Evolutionary conservation across 2,329 filamentous ascomycete genomes (phyloP).

Genomic region (Fusarium clavum): DNA sequence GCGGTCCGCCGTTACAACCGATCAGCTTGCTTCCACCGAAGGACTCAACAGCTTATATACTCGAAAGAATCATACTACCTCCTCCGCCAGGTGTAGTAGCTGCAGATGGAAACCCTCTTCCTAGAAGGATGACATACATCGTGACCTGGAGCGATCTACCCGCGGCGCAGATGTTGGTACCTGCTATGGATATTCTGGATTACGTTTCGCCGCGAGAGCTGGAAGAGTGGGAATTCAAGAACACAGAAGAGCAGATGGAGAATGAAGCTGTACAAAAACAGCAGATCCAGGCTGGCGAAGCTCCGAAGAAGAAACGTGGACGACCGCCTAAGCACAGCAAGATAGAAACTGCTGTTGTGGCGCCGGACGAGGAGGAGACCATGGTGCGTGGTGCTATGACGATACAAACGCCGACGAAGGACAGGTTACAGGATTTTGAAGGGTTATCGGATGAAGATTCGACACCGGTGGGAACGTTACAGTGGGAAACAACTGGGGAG

Average conservation of each 20-base stretch:
- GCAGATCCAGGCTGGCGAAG: conserved; percentile 40
- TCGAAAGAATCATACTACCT: conserved; percentile 63
- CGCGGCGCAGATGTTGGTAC: conserved; percentile 60
- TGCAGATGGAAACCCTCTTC: conserved; percentile 51
- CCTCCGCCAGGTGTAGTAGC: conserved; percentile 47
- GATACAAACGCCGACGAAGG: conserved; percentile 53
- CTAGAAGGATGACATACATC: conserved; percentile 63
- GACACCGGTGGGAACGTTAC: conserved; percentile 47
- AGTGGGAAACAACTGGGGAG: conserved; percentile 36
- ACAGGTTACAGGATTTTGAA: conserved; percentile 47
- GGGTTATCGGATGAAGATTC: conserved; percentile 48
- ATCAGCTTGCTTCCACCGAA: conserved; percentile 60
- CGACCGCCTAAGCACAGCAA: conserved; percentile 49
- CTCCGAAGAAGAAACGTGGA: conserved; percentile 40
- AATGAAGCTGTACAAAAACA: conserved; percentile 50
- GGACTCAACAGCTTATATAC: conserved; percentile 68
- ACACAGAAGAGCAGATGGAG: conserved; percentile 58
- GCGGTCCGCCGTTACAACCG: conserved; percentile 60
- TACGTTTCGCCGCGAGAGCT: conserved; percentile 68
- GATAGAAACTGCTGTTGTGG: conserved; percentile 50
- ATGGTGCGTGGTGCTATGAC: conserved; percentile 49
- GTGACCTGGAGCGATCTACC: conserved; percentile 67
- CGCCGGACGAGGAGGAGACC: conserved; percentile 40
- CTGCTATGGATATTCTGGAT: conserved; percentile 62
- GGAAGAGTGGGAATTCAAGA: conserved; percentile 67